A percentile compares a stretch with the other conserved stretches of the same genome.
Conservation (phyloP, 2,329 filamentous ascomycete genomes). For the Apiospora koreana region DNA sequence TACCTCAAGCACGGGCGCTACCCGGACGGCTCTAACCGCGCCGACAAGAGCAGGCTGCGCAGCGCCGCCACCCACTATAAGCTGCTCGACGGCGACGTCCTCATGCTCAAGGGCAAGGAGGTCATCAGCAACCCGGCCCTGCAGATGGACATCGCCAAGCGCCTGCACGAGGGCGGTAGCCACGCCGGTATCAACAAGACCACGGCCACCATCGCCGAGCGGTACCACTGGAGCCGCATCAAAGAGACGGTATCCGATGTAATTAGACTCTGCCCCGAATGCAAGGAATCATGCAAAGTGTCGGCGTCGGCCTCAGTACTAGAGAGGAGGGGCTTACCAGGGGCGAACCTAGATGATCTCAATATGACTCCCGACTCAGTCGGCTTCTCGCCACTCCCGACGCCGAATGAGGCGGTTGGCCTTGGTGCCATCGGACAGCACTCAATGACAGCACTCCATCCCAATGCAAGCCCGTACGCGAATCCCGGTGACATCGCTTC, state of each 20-base stretch:
- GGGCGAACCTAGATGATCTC: neutral
- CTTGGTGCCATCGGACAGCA: constrained; percentile 22
- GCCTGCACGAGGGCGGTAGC: constrained; percentile 67
- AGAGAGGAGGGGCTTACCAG: neutral
- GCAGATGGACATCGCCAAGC: constrained; percentile 86
- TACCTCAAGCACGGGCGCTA: constrained; percentile 95
- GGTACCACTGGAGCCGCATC: constrained; percentile 96
- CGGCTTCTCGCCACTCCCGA: neutral
- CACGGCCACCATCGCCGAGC: constrained; percentile 88
- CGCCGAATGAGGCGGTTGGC: neutral
- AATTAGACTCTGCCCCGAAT: constrained; percentile 87
- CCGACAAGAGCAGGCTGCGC: constrained; percentile 91
- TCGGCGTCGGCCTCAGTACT: constrained; percentile 24
- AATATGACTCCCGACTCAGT: neutral
- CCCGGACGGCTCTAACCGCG: constrained; percentile 87
- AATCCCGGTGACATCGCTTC: constrained; percentile 51
- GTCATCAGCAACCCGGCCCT: constrained; percentile 87
- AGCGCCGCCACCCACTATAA: constrained; percentile 96
- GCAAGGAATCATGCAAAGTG: constrained; percentile 75
- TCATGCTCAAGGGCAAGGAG: constrained; percentile 98
- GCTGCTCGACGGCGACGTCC: constrained; percentile 72
- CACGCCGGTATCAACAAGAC: constrained; percentile 99
- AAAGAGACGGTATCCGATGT: constrained; percentile 96
- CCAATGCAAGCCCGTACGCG: constrained; percentile 42
- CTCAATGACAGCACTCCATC: constrained; percentile 22